phyloP scores from a whole-genome alignment of 169 alveolate species.

The Eimeria praecox region DNA sequence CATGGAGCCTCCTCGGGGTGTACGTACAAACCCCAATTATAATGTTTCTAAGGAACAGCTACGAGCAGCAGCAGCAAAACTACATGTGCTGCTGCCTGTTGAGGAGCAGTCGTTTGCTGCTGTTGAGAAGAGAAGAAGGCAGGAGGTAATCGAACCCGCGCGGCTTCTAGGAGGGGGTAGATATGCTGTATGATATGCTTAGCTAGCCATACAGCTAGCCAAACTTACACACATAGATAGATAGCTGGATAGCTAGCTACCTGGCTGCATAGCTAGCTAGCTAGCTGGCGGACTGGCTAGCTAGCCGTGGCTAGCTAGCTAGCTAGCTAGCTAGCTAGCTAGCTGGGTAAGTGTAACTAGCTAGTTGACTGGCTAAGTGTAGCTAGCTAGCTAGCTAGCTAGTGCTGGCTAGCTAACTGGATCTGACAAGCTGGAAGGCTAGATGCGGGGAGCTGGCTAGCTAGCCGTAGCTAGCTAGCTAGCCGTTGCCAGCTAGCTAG shows the following conservation, averaged over 20 bases:
- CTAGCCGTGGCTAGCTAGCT: background rate
- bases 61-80: background rate
- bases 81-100: background rate
- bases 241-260: background rate
- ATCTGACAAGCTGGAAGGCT: too few species aligned
- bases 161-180: constrained; percentile 43
- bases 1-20: constrained; percentile 30
- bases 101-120: background rate
- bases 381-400: background rate
- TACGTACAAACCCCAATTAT: constrained; percentile 26
- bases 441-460: background rate
- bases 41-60: background rate
- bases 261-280: background rate
- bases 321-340: background rate
- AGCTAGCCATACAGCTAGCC: background rate
- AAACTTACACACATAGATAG: background rate
- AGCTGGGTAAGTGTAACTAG: too few species aligned
- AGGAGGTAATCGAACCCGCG: background rate
- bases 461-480: background rate
- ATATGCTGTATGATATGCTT: background rate
- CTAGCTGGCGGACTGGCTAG: background rate
- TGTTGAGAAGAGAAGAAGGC: background rate
- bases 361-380: background rate
- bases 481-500: background rate
- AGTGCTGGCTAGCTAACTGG: background rate